Evolutionary conservation across 768 basidiomycete genomes (phyloP).

Genomic region (Phylloporus sp.): DNA sequence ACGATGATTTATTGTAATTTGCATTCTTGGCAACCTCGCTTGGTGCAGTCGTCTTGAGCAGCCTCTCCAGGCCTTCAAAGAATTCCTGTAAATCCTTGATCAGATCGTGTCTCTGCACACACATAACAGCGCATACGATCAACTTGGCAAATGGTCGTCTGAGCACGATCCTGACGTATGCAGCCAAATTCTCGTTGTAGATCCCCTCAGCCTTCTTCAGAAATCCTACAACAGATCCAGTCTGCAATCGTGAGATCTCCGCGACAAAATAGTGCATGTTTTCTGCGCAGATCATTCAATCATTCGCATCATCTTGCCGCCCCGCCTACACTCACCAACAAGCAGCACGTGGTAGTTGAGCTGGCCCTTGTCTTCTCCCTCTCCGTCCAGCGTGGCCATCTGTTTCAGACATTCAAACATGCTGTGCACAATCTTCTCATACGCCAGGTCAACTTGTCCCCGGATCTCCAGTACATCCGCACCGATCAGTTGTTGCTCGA

Average conservation of each 20-base stretch:
- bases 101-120: neutral
- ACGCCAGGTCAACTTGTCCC: conserved; percentile 69
- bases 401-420: conserved; percentile 95
- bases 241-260: conserved; percentile 70
- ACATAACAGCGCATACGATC: conserved; percentile 53
- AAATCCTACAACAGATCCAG: conserved; percentile 59
- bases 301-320: neutral
- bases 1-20: conserved; percentile 67
- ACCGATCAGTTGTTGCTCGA: conserved; percentile 81
- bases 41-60: conserved; percentile 74
- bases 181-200: conserved; percentile 84
- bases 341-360: conserved; percentile 95
- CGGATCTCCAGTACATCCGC: conserved; percentile 77
- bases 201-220: conserved; percentile 71
- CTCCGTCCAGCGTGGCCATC: conserved; percentile 93
- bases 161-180: conserved; percentile 85
- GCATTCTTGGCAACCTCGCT: conserved; percentile 72
- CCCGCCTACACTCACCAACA: conserved; percentile 61
- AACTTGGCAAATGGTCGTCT: conserved; percentile 83
- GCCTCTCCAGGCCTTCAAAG: conserved; percentile 89
- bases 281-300: conserved; percentile 50
- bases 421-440: conserved; percentile 81
- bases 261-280: conserved; percentile 95
- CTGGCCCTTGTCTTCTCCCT: conserved; percentile 93
- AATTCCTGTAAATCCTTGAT: conserved; percentile 62